Percentiles rank a stretch among this genome's conserved stretches.
These are phyloP conservation scores for Chaetomium strumarium DNA, from an alignment of 2,329 filamentous ascomycete genomes.

Conservation along the genomic window DNA sequence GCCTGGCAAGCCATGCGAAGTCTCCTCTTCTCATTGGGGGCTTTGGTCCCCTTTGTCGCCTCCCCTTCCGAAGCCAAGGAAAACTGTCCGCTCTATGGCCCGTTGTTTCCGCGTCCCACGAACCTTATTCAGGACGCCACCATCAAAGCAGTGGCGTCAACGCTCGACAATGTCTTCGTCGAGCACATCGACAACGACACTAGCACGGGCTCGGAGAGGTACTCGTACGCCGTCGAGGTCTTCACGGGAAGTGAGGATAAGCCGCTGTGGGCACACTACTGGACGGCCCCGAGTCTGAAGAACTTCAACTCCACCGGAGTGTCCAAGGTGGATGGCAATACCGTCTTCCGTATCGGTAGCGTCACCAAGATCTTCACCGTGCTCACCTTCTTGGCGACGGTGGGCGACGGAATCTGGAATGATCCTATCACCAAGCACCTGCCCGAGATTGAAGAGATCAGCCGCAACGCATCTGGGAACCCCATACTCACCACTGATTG, in stretches of 20 bases:
- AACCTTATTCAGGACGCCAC: constrained; percentile 21
- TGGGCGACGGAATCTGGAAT: constrained; percentile 32
- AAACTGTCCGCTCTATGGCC: constrained; percentile 31
- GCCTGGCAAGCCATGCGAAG: background rate
- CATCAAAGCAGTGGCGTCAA: constrained; percentile 20
- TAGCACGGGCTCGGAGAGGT: constrained; percentile 24
- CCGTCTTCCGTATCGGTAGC: constrained; percentile 37
- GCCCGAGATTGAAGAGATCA: constrained; percentile 32
- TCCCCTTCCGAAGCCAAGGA: constrained; percentile 21
- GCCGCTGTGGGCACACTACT: constrained; percentile 25
- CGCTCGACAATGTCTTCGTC: constrained; percentile 24
- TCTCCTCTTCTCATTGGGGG: background rate
- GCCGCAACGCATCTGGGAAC: background rate
- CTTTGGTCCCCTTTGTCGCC: background rate
- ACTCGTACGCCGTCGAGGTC: constrained; percentile 31
- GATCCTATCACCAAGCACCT: constrained; percentile 36
- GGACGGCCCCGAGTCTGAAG: constrained; percentile 29
- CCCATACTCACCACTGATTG: constrained; percentile 18
- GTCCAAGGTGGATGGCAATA: constrained; percentile 31
- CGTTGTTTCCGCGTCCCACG: constrained; percentile 27
- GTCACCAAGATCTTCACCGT: constrained; percentile 35
- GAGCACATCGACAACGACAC: constrained; percentile 29
- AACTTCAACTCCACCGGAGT: constrained; percentile 28
- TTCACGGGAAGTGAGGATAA: constrained; percentile 26
- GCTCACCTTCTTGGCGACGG: constrained; percentile 31